Evolutionary conservation across 305 asterid genomes (phyloP), one percentile per base, ranked within the genome.

Genomic region (Galium porrigens): DNA sequence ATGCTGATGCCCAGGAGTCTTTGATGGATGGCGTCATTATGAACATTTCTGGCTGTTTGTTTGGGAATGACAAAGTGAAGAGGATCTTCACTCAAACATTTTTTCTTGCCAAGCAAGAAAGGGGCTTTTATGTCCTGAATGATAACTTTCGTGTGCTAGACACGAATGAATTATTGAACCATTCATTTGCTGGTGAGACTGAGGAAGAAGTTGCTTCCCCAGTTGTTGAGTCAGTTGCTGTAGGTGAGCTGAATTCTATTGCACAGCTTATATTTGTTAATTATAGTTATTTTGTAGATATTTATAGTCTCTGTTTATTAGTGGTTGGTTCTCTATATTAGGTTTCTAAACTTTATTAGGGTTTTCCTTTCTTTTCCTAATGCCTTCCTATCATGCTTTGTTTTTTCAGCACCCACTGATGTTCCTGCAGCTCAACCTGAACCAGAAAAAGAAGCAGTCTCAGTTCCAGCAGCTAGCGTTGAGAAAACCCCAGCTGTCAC

Each of bases 71-170:
- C 51, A 27, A 59, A 4, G 65, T 57, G 34, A 80, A 37, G 60
- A 81, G 34, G 74, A 61, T 48, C 9, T 82, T 85, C 46, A 25
- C 42, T 32, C 94, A 89, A 30, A 79, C 85, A 0, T 87, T 87
- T 70, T 82, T 89, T 27, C 77, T 89, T 53, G 91, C 88, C 10
- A 74, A 72, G 69, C 92, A 85, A 59, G 81, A 73, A 30, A 80
- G n/a, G 0, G 88, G 92, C 14, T 86, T 48, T 72, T 87, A 51
- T 58, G 84, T 89, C 33, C 61, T 71, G 77, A 89, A 89, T 29
- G 95, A 89, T 36, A 81, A 82, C 37, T 85, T 89, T 27, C 80
- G 70, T 12, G 14, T 78, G 64, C 12, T 27, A 0, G 69, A 69
- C 39, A 37, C 39, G 22, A 15, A 6, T 30, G 70, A 69, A 65